Percentiles rank a stretch among this genome's conserved stretches.
These are phyloP conservation scores for Huiozyma naganishii DNA, from an alignment of 805 yeast species.

Conservation along the genomic window DNA sequence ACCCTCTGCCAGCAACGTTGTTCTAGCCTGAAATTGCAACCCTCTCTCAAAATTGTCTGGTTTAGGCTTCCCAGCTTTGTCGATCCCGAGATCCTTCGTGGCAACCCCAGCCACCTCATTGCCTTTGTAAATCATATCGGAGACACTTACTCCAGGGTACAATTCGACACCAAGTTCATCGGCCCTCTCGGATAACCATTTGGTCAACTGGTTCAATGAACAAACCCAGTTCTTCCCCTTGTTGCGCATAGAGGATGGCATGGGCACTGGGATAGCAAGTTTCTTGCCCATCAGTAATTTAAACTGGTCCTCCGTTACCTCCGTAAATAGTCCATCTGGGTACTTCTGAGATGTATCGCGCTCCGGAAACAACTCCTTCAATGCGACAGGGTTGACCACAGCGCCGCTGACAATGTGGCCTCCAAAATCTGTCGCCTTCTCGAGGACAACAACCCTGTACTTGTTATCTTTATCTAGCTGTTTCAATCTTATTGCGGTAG, in stretches of 20 bases:
- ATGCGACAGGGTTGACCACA: slow-evolving; percentile 80
- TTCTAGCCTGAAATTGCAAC: slow-evolving; percentile 89
- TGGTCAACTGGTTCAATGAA: slow-evolving; percentile 70
- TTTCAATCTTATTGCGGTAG: slow-evolving; percentile 83
- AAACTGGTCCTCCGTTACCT: slow-evolving; percentile 67
- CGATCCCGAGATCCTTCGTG: slow-evolving; percentile 84
- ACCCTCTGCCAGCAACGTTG: slow-evolving; percentile 92
- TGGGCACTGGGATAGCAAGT: slow-evolving; percentile 65
- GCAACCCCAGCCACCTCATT: slow-evolving; percentile 72
- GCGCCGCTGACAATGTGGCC: slow-evolving; percentile 91
- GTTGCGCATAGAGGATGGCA: slow-evolving; percentile 86
- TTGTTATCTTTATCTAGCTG: slow-evolving; percentile 72
- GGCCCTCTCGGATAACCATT: slow-evolving; percentile 76
- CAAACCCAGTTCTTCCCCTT: slow-evolving; percentile 75
- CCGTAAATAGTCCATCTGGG: slow-evolving; percentile 63
- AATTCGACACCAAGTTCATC: slow-evolving; percentile 90
- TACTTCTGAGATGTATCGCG: slow-evolving; percentile 37
- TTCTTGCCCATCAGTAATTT: slow-evolving; percentile 47
- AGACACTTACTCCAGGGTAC: slow-evolving; percentile 82
- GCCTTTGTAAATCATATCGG: slow-evolving; percentile 45
- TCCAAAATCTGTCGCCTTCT: slow-evolving; percentile 90
- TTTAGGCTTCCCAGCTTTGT: slow-evolving; percentile 64
- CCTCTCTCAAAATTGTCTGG: slow-evolving; percentile 78
- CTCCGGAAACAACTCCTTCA: slow-evolving; percentile 60
- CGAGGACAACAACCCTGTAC: slow-evolving; percentile 77